Percentiles rank a stretch among this genome's conserved stretches.
Conservation (phyloP, 2,329 filamentous ascomycete species). For the Colletotrichum caudatum region DNA sequence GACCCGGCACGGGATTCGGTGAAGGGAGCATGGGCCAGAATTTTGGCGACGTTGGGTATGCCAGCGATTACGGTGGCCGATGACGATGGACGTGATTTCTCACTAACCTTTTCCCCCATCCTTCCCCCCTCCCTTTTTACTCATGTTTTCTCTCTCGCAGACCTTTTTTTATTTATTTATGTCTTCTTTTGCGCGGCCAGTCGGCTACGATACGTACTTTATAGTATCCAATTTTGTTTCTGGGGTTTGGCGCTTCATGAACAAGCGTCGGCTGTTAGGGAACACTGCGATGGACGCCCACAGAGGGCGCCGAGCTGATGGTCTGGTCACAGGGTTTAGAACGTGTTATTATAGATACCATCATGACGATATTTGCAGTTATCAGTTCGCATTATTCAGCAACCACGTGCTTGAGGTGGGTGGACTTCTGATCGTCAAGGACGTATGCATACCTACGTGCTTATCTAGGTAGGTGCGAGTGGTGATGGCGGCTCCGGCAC, state of each 20-base stretch:
- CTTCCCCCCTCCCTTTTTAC: neutral
- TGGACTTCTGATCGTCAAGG: neutral
- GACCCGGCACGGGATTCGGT: slow-evolving; percentile 70
- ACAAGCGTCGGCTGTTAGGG: slow-evolving; percentile 33
- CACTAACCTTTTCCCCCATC: neutral
- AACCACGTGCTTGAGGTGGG: too few relatives aligned
- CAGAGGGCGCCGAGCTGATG: slow-evolving; percentile 26
- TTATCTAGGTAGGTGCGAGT: neutral
- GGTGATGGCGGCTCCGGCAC: neutral
- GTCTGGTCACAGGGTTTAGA: slow-evolving; percentile 39
- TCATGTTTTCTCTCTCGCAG: neutral
- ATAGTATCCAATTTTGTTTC: slow-evolving; percentile 7
- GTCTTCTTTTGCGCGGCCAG: slow-evolving; percentile 22
- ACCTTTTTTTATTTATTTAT: slow-evolving; percentile 12
- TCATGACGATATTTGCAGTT: slow-evolving; percentile 34
- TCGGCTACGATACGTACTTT: slow-evolving; percentile 19
- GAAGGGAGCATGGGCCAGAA: slow-evolving; percentile 68
- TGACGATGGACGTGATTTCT: slow-evolving; percentile 40
- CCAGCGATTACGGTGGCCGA: slow-evolving; percentile 65
- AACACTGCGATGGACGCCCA: slow-evolving; percentile 24
- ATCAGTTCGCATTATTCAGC: neutral
- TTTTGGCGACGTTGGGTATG: slow-evolving; percentile 66
- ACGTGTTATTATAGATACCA: slow-evolving; percentile 41
- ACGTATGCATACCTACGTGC: neutral
- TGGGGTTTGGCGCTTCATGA: slow-evolving; percentile 31